A percentile compares a stretch with the other conserved stretches of the same genome.
phyloP scores from a whole-genome alignment of 805 yeast genomes.

The Saccharomycopsis guyanensis region DNA sequence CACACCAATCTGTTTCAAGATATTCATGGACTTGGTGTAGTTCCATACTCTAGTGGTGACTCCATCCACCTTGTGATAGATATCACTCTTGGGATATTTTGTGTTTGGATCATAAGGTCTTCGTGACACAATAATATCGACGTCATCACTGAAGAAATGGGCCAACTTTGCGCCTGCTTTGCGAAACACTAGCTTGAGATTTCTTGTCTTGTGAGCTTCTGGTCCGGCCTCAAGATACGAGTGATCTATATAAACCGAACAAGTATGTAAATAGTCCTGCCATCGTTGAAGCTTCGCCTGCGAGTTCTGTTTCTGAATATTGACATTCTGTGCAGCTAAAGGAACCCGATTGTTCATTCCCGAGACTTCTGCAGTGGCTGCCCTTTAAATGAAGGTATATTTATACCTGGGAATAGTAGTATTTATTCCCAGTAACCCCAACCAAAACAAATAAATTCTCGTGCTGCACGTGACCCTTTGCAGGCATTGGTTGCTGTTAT shows the following conservation, averaged over 20 bases:
- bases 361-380: too few relatives aligned
- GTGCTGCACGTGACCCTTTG: too few relatives aligned
- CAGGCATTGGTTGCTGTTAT: too few relatives aligned
- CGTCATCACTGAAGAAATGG: constrained; percentile 14
- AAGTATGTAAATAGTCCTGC: background rate
- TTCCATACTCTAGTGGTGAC: constrained; percentile 13
- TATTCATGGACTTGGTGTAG: constrained; percentile 1
- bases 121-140: constrained; percentile 14
- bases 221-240: constrained; percentile 4
- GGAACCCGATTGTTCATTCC: background rate
- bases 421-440: background rate
- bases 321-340: background rate
- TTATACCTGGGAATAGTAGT: background rate
- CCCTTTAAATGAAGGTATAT: background rate
- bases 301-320: background rate
- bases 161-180: constrained; percentile 3
- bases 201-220: background rate
- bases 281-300: background rate
- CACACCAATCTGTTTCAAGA: constrained; percentile 10
- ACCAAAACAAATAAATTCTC: too few relatives aligned
- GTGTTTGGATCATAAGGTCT: constrained; percentile 8
- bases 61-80: constrained; percentile 14
- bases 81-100: constrained; percentile 12
- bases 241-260: constrained; percentile 3
- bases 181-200: constrained; percentile 4